Evolutionary conservation across 2,329 filamentous ascomycete species (phyloP).

Genomic region (Uncinocarpus reesii): DNA sequence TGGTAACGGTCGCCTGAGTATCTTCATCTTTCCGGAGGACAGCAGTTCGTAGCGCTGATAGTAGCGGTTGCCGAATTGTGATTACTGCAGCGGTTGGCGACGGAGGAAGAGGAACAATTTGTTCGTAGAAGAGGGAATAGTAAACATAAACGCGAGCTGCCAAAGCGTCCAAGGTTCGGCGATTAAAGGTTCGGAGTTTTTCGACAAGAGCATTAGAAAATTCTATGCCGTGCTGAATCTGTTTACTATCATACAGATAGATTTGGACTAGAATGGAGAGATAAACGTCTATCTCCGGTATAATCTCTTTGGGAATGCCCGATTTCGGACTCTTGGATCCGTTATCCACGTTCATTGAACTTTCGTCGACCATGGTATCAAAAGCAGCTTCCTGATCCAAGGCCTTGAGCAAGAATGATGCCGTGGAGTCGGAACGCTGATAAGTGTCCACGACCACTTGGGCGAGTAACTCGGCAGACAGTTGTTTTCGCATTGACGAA

Average conservation of each 20-base stretch:
- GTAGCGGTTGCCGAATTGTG: slow-evolving; percentile 70
- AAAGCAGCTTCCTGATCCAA: slow-evolving; percentile 57
- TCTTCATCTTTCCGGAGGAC: slow-evolving; percentile 94
- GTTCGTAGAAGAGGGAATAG: slow-evolving; percentile 89
- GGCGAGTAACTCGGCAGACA: slow-evolving; percentile 69
- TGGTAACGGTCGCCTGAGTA: slow-evolving; percentile 93
- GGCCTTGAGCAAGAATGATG: slow-evolving; percentile 59
- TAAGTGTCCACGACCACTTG: slow-evolving; percentile 76
- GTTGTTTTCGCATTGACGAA: slow-evolving; percentile 85
- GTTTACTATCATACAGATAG: slow-evolving; percentile 74
- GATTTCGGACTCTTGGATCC: slow-evolving; percentile 56
- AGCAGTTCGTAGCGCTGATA: slow-evolving; percentile 84
- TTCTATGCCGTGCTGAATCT: slow-evolving; percentile 65
- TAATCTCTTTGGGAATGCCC: slow-evolving; percentile 56
- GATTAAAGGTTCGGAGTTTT: slow-evolving; percentile 78
- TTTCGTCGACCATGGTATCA: slow-evolving; percentile 47
- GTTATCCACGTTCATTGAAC: slow-evolving; percentile 65
- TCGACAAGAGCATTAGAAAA: slow-evolving; percentile 79
- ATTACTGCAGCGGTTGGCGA: slow-evolving; percentile 82
- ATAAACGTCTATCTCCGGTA: slow-evolving; percentile 83
- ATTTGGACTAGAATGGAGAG: slow-evolving; percentile 79
- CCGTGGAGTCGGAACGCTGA: slow-evolving; percentile 54
- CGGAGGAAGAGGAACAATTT: slow-evolving; percentile 74
- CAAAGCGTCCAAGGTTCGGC: slow-evolving; percentile 84
- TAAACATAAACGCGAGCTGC: slow-evolving; percentile 97